Evolutionary conservation across 2,329 filamentous ascomycete genomes (phyloP), one percentile per base, ranked within the genome.

Genomic region (Pseudogymnoascus sp.): DNA sequence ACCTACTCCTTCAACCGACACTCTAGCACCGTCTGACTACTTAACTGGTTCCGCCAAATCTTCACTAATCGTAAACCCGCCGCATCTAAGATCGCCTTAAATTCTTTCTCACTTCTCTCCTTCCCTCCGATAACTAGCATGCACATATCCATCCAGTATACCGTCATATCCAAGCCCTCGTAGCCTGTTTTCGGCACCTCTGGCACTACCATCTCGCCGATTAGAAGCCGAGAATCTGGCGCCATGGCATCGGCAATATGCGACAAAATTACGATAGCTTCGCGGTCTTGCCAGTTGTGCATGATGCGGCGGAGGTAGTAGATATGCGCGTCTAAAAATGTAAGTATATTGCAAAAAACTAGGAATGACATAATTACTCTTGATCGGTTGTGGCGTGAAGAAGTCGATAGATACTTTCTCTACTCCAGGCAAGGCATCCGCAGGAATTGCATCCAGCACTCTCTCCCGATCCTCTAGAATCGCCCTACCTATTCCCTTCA

Each of bases 251-350:
- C 60, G 5, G 66, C 65, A n/a, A 67, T 68, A 13, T 66, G 64
- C 25, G 65, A 38, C n/a, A 69, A 62, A 31, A 70, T 70, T 10
- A 31, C 59, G 2, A 41, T 41, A 31, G 61, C 61, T 21, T 65
- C 51, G 5, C 55, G 59, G 35, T 68, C 64, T 63, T 67, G 64
- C 62, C 65, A 69, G 35, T 70, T 68, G 33, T 70, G 67, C 59
- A 68, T 61, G 8, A 66, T 68, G 15, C 67, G 64, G 10, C 68
- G 66, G 17, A 70, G 64, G 51, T 68, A 69, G 39, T 70, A 70
- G 8, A 68, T 62, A n/a, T 69, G 64, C 10, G 68, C 68, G 41
- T 65, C 66, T 67, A 17, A 5, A 9, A 29, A 33, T 15, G n/a
- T 17, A 31, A 27, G 5, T 10, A 39, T 64, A 17, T 17, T 33